Conservation (phyloP, 202 grass and related monocot genomes). For the Saccharum hybrid region DNA sequence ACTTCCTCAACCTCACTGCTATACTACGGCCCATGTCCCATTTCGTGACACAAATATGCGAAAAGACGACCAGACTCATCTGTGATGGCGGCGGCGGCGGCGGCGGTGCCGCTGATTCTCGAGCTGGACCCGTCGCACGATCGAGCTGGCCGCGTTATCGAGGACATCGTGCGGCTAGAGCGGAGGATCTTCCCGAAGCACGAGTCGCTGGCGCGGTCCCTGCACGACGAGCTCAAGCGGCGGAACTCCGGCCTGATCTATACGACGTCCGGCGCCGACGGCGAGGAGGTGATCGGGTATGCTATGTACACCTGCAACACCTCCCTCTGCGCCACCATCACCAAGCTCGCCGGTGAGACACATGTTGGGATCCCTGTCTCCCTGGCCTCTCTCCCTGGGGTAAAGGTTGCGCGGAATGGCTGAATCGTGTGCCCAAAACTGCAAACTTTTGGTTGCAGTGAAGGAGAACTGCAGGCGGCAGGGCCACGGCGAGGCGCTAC, state of each 20-base stretch:
- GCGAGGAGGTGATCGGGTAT: slow-evolving; percentile 62
- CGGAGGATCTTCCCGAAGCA: slow-evolving; percentile 91
- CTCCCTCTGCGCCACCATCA: slow-evolving; percentile 82
- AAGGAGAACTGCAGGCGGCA: slow-evolving; percentile 81
- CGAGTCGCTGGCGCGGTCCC: slow-evolving; percentile 75
- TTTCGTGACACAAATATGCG: too few species aligned
- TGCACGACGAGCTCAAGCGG: slow-evolving; percentile 71
- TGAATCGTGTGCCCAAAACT: background rate
- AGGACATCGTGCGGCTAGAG: slow-evolving; percentile 73
- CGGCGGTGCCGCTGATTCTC: slow-evolving; percentile 34
- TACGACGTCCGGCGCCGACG: slow-evolving; percentile 32
- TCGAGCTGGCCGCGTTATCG: slow-evolving; percentile 48
- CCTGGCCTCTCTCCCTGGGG: background rate
- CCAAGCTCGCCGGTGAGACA: slow-evolving; percentile 84
- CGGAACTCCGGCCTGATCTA: slow-evolving; percentile 77
- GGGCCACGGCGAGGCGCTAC: slow-evolving; percentile 79
- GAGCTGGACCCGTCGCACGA: slow-evolving; percentile 64
- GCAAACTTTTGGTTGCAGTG: slow-evolving; percentile 48
- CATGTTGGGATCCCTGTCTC: too few species aligned
- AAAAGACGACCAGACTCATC: too few species aligned
- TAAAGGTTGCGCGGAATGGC: background rate
- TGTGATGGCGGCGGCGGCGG: slow-evolving; percentile 1
- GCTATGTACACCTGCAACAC: slow-evolving; percentile 81
- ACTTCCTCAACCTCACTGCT: too few species aligned
- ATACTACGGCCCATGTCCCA: too few species aligned